Evolutionary conservation across 2,329 filamentous ascomycete genomes (phyloP).

Genomic region (Penicillium sp.): DNA sequence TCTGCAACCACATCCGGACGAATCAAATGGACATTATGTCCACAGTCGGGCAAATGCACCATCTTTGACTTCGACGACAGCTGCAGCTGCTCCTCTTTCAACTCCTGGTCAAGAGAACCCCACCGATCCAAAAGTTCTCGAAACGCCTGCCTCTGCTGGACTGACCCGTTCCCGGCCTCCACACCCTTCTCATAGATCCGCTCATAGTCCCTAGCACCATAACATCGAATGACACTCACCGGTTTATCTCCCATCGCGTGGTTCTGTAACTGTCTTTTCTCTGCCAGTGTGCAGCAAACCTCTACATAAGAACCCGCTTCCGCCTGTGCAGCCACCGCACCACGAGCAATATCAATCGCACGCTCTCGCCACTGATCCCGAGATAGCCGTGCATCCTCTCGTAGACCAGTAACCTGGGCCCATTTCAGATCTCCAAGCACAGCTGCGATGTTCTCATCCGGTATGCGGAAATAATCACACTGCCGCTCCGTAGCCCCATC

Average conservation of each 20-base stretch:
- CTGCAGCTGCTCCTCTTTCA: conserved; percentile 34
- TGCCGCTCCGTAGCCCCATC: conserved; percentile 39
- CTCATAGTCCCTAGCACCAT: conserved; percentile 32
- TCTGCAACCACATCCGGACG: conserved; percentile 38
- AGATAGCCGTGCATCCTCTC: conserved; percentile 28
- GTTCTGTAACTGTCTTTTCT: conserved; percentile 32
- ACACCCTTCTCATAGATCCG: conserved; percentile 35
- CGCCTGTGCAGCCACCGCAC: conserved; percentile 16
- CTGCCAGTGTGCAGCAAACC: conserved; percentile 28
- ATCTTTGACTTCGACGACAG: conserved; percentile 32
- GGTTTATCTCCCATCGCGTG: conserved; percentile 30
- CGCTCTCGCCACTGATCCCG: conserved; percentile 35
- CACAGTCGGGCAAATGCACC: conserved; percentile 35
- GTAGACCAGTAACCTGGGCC: conserved; percentile 32
- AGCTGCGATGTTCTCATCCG: conserved; percentile 31
- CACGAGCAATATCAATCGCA: conserved; percentile 31
- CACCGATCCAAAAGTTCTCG: conserved; percentile 31
- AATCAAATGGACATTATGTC: conserved; percentile 40
- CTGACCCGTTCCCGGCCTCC: conserved; percentile 33
- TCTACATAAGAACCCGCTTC: conserved; percentile 23
- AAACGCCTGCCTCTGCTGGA: conserved; percentile 30
- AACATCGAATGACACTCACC: conserved; percentile 38
- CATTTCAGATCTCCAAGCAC: conserved; percentile 33
- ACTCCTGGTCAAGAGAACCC: conserved; percentile 24
- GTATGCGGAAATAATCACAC: conserved; percentile 30